Conservation (phyloP, 2,329 filamentous ascomycete genomes). For the Fusarium siculi region DNA sequence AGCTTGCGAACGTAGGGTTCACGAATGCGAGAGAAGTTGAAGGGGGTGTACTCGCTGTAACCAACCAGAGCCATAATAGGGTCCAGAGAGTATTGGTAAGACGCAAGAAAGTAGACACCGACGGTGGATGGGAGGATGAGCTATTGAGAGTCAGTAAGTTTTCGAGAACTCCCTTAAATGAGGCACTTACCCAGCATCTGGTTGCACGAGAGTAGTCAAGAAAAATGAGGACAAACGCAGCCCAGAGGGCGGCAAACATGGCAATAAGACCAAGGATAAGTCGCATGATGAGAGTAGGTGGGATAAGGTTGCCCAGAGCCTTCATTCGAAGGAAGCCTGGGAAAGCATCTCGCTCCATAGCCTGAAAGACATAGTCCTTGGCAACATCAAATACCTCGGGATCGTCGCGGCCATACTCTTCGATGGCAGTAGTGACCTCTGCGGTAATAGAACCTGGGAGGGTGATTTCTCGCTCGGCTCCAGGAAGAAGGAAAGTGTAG, state of each 20-base stretch:
- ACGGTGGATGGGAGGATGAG: constrained; percentile 90
- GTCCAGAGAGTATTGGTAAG: constrained; percentile 96
- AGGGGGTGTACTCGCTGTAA: constrained; percentile 95
- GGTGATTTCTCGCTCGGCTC: constrained; percentile 96
- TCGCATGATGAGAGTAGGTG: constrained; percentile 85
- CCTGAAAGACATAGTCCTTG: constrained; percentile 99
- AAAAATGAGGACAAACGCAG: constrained; percentile 92
- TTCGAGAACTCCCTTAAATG: neutral
- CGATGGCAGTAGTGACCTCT: constrained; percentile 87
- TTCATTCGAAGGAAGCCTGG: constrained; percentile 95
- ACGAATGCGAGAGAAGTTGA: constrained; percentile 86
- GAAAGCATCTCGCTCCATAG: constrained; percentile 99
- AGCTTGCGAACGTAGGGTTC: constrained; percentile 92
- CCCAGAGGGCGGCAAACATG: constrained; percentile 94
- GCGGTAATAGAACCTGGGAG: constrained; percentile 88
- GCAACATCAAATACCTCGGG: constrained; percentile 97
- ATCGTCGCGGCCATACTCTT: constrained; percentile 91
- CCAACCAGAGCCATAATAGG: constrained; percentile 89
- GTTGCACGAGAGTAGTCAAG: constrained; percentile 78
- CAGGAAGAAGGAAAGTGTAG: constrained; percentile 95
- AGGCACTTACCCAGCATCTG: constrained; percentile 80
- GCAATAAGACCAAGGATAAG: constrained; percentile 83
- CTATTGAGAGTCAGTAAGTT: constrained; percentile 45
- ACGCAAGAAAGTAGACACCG: constrained; percentile 87
- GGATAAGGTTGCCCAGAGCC: constrained; percentile 94